Evolutionary conservation across 2,329 filamentous ascomycete species (phyloP).

Genomic region (Trichoderma atrobrunneum): DNA sequence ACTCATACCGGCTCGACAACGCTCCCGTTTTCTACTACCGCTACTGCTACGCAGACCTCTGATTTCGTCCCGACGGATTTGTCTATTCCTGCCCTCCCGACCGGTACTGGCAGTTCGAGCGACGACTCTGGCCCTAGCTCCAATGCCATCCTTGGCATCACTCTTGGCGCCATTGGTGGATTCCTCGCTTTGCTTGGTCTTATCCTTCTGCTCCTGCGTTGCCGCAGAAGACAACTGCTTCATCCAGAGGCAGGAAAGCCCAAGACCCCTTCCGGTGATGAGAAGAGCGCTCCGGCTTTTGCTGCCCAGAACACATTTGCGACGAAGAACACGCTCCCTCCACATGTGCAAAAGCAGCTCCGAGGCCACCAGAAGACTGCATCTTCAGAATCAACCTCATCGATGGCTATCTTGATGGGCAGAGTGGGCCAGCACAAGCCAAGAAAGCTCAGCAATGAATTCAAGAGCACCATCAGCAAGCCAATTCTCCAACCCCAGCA

Average conservation of each 20-base stretch:
- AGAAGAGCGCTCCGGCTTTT: constrained; percentile 55
- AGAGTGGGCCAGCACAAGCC: constrained; percentile 50
- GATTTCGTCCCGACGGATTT: constrained; percentile 22
- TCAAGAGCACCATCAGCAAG: constrained; percentile 61
- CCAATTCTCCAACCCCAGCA: constrained; percentile 50
- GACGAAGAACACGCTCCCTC: constrained; percentile 42
- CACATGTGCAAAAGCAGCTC: constrained; percentile 38
- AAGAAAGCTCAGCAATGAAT: constrained; percentile 56
- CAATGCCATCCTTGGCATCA: constrained; percentile 71
- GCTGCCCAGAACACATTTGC: constrained; percentile 44
- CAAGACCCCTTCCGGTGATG: constrained; percentile 46
- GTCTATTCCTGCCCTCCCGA: constrained; percentile 25
- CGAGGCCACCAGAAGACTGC: constrained; percentile 51
- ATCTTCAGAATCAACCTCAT: constrained; percentile 59
- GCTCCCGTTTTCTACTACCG: constrained; percentile 24
- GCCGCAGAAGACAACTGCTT: constrained; percentile 53
- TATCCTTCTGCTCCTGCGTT: constrained; percentile 59
- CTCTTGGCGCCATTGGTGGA: constrained; percentile 77
- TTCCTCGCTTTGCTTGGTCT: constrained; percentile 67
- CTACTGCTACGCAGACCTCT: constrained; percentile 19
- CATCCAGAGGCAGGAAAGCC: constrained; percentile 47
- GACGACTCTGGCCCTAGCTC: constrained; percentile 36
- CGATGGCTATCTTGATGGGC: constrained; percentile 65
- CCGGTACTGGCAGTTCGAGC: constrained; percentile 22
- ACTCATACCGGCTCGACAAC: constrained; percentile 24